A percentile compares a stretch with the other conserved stretches of the same genome.
Evolutionary conservation across 306 rosid genomes (phyloP).

Genomic region (Vicia villosa): DNA sequence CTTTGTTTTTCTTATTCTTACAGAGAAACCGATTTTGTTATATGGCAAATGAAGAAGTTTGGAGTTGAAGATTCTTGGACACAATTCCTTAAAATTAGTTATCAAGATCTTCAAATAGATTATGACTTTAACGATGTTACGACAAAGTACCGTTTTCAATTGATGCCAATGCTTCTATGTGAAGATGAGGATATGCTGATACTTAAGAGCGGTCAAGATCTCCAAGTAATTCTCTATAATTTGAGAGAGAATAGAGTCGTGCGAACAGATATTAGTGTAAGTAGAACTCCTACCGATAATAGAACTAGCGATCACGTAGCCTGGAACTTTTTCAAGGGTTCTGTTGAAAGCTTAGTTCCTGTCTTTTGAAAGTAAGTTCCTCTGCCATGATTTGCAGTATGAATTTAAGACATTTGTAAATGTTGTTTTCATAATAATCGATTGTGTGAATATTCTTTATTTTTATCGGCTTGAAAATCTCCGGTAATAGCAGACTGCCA

Average conservation of each 20-base stretch:
- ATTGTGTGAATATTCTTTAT: no score
- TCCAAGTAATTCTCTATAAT: background rate
- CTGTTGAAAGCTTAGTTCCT: no score
- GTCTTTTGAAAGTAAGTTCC: no score
- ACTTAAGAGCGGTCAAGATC: background rate
- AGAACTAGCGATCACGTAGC: no score
- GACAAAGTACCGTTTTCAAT: background rate
- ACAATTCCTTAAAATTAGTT: background rate
- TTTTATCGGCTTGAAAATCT: no score
- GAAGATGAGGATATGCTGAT: background rate
- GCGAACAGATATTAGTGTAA: background rate
- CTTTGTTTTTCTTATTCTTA: background rate
- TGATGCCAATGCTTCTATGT: background rate
- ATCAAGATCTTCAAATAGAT: background rate
- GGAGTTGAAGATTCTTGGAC: background rate
- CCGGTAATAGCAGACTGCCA: no score
- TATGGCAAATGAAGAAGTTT: background rate
- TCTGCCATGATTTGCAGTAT: no score
- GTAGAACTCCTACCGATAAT: background rate
- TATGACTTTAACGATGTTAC: rapidly evolving
- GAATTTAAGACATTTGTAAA: no score
- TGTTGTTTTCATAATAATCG: no score
- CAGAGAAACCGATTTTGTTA: background rate
- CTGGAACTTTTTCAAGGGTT: no score
- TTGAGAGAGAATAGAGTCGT: background rate